Evolutionary conservation across 768 basidiomycete species (phyloP).

Genomic region (Amylocystis lapponica): DNA sequence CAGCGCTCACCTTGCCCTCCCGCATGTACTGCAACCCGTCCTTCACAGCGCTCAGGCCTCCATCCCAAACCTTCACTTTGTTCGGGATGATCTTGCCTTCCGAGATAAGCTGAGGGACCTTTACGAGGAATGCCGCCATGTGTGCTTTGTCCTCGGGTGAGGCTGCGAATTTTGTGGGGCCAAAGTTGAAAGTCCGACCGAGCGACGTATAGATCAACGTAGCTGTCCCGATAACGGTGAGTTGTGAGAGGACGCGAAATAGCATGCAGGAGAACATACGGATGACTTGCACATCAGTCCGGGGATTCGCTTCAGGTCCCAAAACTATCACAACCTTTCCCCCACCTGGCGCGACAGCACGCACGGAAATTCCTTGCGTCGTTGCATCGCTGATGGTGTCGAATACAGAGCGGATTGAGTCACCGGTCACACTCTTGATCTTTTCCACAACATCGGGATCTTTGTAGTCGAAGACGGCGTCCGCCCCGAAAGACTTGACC

Average conservation of each 20-base stretch:
- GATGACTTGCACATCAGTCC: conserved; percentile 12
- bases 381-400: conserved; percentile 8
- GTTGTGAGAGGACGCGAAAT: background rate
- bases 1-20: conserved; percentile 21
- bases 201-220: conserved; percentile 8
- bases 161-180: conserved; percentile 6
- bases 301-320: background rate
- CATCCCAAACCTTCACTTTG: conserved; percentile 11
- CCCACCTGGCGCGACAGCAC: conserved; percentile 4
- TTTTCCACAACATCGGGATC: conserved; percentile 23
- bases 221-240: background rate
- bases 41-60: conserved; percentile 12
- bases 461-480: conserved; percentile 34
- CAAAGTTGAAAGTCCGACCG: conserved; percentile 4
- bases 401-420: conserved; percentile 15
- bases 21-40: conserved; percentile 19
- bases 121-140: conserved; percentile 10
- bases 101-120: conserved; percentile 10
- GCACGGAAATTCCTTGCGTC: conserved; percentile 5
- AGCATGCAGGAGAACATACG: conserved; percentile 5
- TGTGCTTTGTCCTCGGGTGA: conserved; percentile 6
- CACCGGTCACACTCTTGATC: conserved; percentile 21
- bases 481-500: conserved; percentile 36
- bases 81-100: conserved; percentile 16
- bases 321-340: conserved; percentile 6